Base-by-base conservation (phyloP, 1,284 basidiomycete species). In the Rugosomyces carneus region DNA sequence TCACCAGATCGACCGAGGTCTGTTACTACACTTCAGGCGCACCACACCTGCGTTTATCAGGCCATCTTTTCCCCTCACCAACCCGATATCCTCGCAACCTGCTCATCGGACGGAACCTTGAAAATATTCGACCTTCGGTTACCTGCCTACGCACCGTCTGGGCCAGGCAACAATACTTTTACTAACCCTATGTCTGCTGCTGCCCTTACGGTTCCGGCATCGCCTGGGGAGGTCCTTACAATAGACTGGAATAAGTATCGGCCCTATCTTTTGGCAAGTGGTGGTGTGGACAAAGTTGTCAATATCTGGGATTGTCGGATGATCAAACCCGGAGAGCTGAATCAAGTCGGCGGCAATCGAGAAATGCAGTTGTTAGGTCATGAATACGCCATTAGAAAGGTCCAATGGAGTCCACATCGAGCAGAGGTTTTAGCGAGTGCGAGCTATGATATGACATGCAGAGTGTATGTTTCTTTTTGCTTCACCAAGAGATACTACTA, bases 361-460 rank as follows among this genome's bases (percentile, higher is more conserved):
- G 84, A 89, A 68, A 66, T 68, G 16, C 77, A 80, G 49, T 62
- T 90, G 6, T 64, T 74, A 3, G 87, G 88, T n/a, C 87, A 90
- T 55, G 87, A 89, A 64, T 89, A 88, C 57, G 87, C 88, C 2
- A 77, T 89, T 37, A 69, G 87, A 40, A 89, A 87, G 62, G 73
- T 90, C 4, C 84, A 89, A 54, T 90, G 86, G 86, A 81, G 81
- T 58, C 78, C 73, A 20, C 73, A 76, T 60, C 68, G 76, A n/a
- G 68, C 84, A 1, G 84, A 91, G 55, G 58, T 93, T 7, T 67
- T 98, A 19, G 88, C 89, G 0, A 88, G 80, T 42, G 89, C 87
- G 16, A 86, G 88, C 53, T 99, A 98, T 66, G 95, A 99, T 63
- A 99, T 98, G 95, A 92, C 91, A 1, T 93, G 89, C 62, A 73